Conservation (phyloP, 2,329 filamentous ascomycete genomes). For the Pleochaeta shiraiana region DNA sequence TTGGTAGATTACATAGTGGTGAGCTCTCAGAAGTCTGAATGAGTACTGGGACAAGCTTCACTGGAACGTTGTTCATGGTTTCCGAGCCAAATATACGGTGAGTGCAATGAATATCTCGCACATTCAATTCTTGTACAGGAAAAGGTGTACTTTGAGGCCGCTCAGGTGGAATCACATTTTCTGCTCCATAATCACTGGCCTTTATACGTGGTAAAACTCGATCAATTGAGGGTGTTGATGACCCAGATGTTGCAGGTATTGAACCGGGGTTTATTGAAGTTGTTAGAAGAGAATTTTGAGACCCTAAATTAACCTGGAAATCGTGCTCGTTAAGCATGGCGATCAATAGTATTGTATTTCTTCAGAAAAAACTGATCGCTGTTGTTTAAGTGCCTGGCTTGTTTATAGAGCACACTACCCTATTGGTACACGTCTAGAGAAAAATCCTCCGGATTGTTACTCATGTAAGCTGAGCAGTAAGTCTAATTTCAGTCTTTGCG, state of each 20-base stretch:
- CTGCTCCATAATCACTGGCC: constrained; percentile 9
- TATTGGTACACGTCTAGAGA: too few species aligned
- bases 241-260: constrained; percentile 16
- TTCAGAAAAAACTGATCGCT: too few species aligned
- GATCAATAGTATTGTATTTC: too few species aligned
- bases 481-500: too few species aligned
- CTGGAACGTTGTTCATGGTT: not conserved
- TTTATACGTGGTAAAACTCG: constrained; percentile 13
- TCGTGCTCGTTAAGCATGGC: not conserved
- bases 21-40: constrained; percentile 7
- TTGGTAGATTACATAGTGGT: constrained; percentile 28
- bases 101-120: constrained; percentile 12
- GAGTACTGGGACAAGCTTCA: not conserved
- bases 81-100: constrained; percentile 9
- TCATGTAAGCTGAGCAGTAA: too few species aligned
- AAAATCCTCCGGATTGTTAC: too few species aligned
- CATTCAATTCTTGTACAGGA: constrained; percentile 15
- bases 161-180: constrained; percentile 14
- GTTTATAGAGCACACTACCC: too few species aligned
- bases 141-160: constrained; percentile 18
- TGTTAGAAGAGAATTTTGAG: not conserved
- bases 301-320: not conserved
- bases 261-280: constrained; percentile 6
- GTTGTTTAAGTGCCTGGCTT: too few species aligned
- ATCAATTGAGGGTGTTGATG: constrained; percentile 16